A percentile compares a stretch with the other conserved stretches of the same genome.
phyloP scores from a whole-genome alignment of 75 land plant species.

The Isoetes taiwanensis region DNA sequence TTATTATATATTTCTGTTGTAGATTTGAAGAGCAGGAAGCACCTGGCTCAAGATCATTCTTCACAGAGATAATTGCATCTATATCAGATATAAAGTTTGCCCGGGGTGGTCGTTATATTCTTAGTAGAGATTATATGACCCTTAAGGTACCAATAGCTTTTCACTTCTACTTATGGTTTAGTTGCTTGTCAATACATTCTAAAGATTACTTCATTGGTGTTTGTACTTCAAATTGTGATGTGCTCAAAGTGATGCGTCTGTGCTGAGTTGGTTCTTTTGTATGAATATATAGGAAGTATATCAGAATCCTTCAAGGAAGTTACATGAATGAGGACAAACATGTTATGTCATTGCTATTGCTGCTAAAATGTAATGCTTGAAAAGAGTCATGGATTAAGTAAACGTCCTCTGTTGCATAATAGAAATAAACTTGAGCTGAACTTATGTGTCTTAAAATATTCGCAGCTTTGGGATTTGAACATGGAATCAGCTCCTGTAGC shows the following conservation, averaged over 20 bases:
- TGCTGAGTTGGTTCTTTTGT: no score
- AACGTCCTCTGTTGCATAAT: no score
- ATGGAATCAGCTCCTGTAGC: constrained; percentile 71
- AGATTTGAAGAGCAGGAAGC: constrained; percentile 62
- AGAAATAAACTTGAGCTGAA: not conserved
- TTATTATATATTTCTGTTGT: not conserved
- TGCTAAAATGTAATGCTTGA: no score
- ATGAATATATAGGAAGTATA: not conserved
- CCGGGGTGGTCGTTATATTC: constrained; percentile 59
- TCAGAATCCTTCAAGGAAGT: no score
- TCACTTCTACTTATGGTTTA: not conserved
- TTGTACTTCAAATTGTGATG: no score
- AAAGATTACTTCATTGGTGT: no score
- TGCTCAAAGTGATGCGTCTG: no score
- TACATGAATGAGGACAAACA: no score
- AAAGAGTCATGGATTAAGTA: no score
- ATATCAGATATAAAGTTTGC: constrained; percentile 81
- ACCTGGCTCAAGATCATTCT: constrained; percentile 58
- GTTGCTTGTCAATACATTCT: no score
- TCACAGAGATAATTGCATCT: constrained; percentile 70
- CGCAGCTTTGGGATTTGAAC: constrained; percentile 80
- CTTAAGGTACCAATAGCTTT: constrained; percentile 42
- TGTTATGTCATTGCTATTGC: no score
- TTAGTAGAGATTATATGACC: constrained; percentile 83
- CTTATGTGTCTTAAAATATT: not conserved